Evolutionary conservation across 1,139 yeast genomes (phyloP).

Genomic region (Yamadazyma triangularis): DNA sequence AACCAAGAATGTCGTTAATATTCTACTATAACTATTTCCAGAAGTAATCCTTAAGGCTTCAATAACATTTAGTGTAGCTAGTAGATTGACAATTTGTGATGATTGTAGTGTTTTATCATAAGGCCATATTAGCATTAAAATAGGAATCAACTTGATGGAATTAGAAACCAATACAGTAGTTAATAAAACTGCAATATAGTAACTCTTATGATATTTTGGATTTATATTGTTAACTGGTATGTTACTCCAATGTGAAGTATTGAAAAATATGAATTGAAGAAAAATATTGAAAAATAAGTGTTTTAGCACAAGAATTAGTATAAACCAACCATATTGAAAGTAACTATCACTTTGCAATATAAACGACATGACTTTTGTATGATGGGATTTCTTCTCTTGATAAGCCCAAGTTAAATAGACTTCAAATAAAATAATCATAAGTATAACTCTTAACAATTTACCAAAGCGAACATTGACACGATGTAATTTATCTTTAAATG

Average conservation of each 20-base stretch:
- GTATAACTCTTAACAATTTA: constrained; percentile 46
- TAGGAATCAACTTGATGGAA: constrained; percentile 79
- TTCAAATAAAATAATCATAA: constrained; percentile 75
- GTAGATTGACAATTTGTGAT: constrained; percentile 53
- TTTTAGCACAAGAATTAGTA: constrained; percentile 58
- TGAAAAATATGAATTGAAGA: constrained; percentile 40
- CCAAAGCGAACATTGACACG: no score
- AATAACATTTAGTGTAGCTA: constrained; percentile 57
- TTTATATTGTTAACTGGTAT: constrained; percentile 17
- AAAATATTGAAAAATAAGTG: constrained; percentile 49
- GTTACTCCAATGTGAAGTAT: constrained; percentile 27
- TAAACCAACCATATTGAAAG: constrained; percentile 64
- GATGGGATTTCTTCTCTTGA: constrained; percentile 56
- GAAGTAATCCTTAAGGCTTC: constrained; percentile 64
- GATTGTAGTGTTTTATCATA: constrained; percentile 71
- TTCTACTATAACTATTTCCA: constrained; percentile 5
- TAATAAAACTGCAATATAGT: constrained; percentile 42
- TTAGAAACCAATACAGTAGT: constrained; percentile 72
- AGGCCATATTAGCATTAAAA: constrained; percentile 96
- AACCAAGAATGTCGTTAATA: constrained; percentile 4
- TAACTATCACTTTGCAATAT: constrained; percentile 45
- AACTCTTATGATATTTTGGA: constrained; percentile 16
- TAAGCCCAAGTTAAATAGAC: constrained; percentile 91
- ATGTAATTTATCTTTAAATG: no score
- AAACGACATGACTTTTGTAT: constrained; percentile 20